Evolutionary conservation across 202 grass and related monocot genomes (phyloP).

Genomic region (Bolboschoenoplectus hybrid): DNA sequence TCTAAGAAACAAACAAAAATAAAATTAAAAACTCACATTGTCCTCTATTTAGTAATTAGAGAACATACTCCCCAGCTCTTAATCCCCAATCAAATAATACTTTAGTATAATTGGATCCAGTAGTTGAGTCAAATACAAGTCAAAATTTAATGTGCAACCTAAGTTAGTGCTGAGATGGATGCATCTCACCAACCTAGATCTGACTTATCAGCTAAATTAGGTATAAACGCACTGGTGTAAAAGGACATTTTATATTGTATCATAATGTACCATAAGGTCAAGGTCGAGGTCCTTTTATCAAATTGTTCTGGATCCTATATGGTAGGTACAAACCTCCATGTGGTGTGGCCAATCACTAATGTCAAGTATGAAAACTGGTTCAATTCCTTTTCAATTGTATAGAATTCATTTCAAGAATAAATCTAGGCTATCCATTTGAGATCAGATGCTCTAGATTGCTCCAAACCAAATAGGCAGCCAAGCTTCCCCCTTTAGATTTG

Average conservation of each 20-base stretch:
- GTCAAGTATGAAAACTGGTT: background rate
- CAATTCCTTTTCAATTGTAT: constrained; percentile 16
- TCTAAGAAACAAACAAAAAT: background rate
- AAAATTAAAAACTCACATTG: background rate
- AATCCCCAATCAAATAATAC: background rate
- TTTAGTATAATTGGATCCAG: background rate
- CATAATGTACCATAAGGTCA: constrained; percentile 26
- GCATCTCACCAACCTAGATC: constrained; percentile 37
- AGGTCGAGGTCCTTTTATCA: constrained; percentile 15
- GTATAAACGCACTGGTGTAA: constrained; percentile 25
- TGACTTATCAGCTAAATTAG: constrained; percentile 36
- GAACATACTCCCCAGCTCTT: background rate
- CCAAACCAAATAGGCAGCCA: background rate
- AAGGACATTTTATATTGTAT: constrained; percentile 34
- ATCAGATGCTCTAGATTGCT: background rate
- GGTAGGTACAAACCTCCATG: constrained; percentile 15
- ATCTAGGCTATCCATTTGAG: background rate
- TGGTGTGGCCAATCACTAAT: background rate
- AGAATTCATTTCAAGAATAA: background rate
- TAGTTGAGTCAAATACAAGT: constrained; percentile 42
- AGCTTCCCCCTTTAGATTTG: background rate
- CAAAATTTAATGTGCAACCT: constrained; percentile 35
- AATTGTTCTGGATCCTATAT: background rate
- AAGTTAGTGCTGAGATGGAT: constrained; percentile 40
- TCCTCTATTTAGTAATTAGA: constrained; percentile 20